phyloP scores from a whole-genome alignment of 768 basidiomycete genomes.

The Rossbeevera mucosa region DNA sequence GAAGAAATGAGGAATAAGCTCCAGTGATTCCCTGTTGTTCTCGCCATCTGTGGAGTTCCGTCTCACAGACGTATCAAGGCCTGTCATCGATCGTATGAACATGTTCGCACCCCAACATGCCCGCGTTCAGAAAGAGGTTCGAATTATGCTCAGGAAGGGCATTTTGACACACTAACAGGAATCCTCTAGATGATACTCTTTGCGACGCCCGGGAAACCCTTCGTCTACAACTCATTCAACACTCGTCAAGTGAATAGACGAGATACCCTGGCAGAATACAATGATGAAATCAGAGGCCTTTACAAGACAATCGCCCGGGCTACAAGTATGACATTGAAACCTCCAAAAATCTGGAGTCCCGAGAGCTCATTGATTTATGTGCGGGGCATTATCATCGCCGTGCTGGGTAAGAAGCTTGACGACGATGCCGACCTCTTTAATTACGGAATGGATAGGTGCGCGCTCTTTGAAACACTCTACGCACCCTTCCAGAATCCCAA shows the following conservation, averaged over 20 bases:
- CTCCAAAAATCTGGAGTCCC: constrained; percentile 16
- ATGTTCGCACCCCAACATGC: constrained; percentile 19
- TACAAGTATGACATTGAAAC: constrained; percentile 7
- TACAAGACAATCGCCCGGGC: constrained; percentile 7
- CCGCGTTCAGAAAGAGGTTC: constrained; percentile 21
- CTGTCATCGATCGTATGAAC: constrained; percentile 17
- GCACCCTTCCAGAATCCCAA: neutral
- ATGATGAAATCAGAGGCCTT: constrained; percentile 10
- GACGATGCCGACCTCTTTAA: constrained; percentile 10
- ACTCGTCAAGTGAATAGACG: constrained; percentile 6
- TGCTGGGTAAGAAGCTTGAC: constrained; percentile 10
- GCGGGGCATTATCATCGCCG: constrained; percentile 11
- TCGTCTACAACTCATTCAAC: constrained; percentile 1
- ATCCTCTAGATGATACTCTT: constrained; percentile 16
- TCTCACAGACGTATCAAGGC: constrained; percentile 5
- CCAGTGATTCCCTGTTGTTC: constrained; percentile 3
- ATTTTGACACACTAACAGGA: neutral
- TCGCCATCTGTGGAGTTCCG: neutral
- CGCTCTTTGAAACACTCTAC: neutral
- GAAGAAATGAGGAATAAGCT: constrained; percentile 12
- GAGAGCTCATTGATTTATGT: constrained; percentile 11
- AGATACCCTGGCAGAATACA: constrained; percentile 10
- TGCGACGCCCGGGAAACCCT: constrained; percentile 8
- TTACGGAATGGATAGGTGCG: constrained; percentile 12
- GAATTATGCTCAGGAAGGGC: neutral